Evolutionary conservation across 306 rosid species (phyloP).

Genomic region (Rosa chinensis): DNA sequence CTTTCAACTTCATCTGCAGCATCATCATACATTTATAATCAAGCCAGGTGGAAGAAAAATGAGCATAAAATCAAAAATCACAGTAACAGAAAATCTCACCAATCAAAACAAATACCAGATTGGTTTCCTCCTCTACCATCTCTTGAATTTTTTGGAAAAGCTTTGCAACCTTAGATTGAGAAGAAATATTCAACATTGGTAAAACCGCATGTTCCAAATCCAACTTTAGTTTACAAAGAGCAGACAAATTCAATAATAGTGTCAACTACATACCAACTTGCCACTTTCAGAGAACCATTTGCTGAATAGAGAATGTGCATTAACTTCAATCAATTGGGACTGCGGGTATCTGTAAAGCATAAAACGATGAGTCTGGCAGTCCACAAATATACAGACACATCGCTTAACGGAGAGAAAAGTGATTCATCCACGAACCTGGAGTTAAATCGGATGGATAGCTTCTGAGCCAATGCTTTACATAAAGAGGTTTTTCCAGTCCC

Average conservation of each 20-base stretch:
- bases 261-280: conserved; percentile 72
- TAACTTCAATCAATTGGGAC: conserved; percentile 82
- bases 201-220: conserved; percentile 5
- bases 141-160: conserved; percentile 94
- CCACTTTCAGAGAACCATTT: conserved; percentile 99
- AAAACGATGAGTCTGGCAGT: neutral
- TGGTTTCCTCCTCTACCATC: conserved; percentile 89
- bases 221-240: conserved; percentile 7
- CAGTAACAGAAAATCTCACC: conserved; percentile 60
- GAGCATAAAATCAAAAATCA: conserved; percentile 20
- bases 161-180: conserved; percentile 69
- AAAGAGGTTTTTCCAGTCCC: conserved; percentile 96
- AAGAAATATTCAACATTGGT: conserved; percentile 13
- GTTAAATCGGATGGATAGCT: conserved; percentile 75
- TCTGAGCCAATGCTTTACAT: conserved; percentile 96
- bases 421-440: conserved; percentile 55
- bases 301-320: conserved; percentile 97
- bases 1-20: conserved; percentile 95
- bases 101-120: conserved; percentile 97
- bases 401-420: neutral
- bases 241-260: conserved; percentile 14
- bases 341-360: conserved; percentile 64
- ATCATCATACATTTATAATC: conserved; percentile 29
- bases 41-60: conserved; percentile 27
- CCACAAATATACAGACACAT: neutral